Evolutionary conservation across 805 yeast species (phyloP), one percentile per base, ranked within the genome.

Genomic region (Ogataea salicorniae): DNA sequence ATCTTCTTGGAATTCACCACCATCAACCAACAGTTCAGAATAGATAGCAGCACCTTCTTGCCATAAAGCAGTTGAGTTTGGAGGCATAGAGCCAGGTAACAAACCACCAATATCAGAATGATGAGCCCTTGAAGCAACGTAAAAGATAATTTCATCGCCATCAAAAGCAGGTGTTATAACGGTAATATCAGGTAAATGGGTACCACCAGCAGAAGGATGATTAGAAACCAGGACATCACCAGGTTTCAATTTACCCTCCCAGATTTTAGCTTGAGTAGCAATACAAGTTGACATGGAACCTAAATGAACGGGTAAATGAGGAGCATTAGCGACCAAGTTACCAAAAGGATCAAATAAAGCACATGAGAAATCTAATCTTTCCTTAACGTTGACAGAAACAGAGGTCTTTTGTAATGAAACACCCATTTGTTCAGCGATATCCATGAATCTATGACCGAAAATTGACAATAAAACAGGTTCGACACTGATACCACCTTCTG

Each of bases 61-160:
- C 73, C 81, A 84, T 37, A 92, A 68, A 49, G 82, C 81, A 58
- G 83, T 87, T 2, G 97, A 88, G 60, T 85, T 82, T 9, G 97
- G 96, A 15, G 97, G 97, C 90, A 91, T 89, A 0, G 95, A 85
- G 1, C 97, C 97, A 0, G 97, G 96, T 34, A 88, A 68, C 48
- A 84, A 79, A 14, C 96, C 95, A 16, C 98, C 97, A 60, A 92
- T 91, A 66, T 91, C 98, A 6, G 97, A 91, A 68, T 92, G 98
- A 67, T 91, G 98, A 2, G 97, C 97, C 54, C 98, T 75, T 0
- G 96, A 84, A 0, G 97, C 98, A 14, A 88, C 90, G 73, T 88
- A 91, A 63, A 91, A 91, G 26, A 89, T 78, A 34, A 88, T 75
- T 45, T 71, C 64, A 6, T 72, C 76, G 39, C 73, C 72, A n/a